phyloP scores from a whole-genome alignment of 2,329 filamentous ascomycete genomes.

The Juglanconis oblonga region DNA sequence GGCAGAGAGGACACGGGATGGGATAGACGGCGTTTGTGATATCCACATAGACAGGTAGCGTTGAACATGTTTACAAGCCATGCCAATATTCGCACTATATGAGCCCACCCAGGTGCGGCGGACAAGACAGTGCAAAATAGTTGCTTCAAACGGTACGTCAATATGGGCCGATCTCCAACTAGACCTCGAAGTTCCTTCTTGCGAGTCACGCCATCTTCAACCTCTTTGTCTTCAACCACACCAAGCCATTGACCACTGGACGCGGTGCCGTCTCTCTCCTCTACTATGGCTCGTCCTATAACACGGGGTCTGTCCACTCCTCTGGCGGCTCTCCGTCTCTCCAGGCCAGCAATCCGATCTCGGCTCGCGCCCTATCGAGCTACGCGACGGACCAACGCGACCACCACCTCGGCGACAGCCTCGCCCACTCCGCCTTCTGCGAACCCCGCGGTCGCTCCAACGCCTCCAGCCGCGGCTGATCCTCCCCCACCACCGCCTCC shows the following conservation, averaged over 20 bases:
- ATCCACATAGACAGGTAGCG: not conserved
- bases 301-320: conserved; percentile 25
- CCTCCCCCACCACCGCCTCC: conserved; percentile 16
- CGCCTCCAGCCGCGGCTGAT: conserved; percentile 22
- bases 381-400: conserved; percentile 24
- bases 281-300: conserved; percentile 30
- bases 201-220: conserved; percentile 1
- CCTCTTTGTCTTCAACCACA: conserved; percentile 12
- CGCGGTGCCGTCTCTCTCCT: conserved; percentile 23
- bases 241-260: conserved; percentile 32
- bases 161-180: too few relatives aligned
- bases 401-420: conserved; percentile 7
- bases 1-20: not conserved
- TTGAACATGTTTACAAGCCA: not conserved
- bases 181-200: not conserved
- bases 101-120: too few relatives aligned
- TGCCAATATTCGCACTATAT: not conserved
- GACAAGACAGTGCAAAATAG: too few relatives aligned
- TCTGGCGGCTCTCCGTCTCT: conserved; percentile 21
- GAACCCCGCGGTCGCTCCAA: not conserved
- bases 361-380: conserved; percentile 7
- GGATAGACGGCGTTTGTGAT: conserved; percentile 10
- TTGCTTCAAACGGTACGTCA: too few relatives aligned
- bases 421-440: not conserved
- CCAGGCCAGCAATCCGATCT: conserved; percentile 14